Percentiles rank a stretch among this genome's conserved stretches.
phyloP scores from a whole-genome alignment of 805 yeast genomes.

The Monosporozyma unispora region DNA sequence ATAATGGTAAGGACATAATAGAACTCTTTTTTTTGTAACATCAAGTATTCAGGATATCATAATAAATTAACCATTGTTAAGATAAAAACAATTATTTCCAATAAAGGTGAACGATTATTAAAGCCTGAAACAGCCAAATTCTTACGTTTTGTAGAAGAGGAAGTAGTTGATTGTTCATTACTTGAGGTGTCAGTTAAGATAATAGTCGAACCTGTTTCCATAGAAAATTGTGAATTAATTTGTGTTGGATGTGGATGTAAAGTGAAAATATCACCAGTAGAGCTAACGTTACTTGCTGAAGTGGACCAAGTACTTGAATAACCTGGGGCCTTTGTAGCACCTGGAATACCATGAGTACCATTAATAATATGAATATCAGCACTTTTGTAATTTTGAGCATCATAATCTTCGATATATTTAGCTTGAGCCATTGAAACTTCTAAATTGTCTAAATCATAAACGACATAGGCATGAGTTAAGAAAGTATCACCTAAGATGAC shows the following conservation, averaged over 20 bases:
- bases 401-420: slow-evolving; percentile 12
- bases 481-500: slow-evolving; percentile 51
- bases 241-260: neutral
- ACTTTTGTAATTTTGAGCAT: neutral
- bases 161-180: neutral
- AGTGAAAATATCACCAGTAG: slow-evolving; percentile 26
- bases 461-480: slow-evolving; percentile 47
- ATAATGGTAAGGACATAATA: too few species aligned
- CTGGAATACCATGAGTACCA: slow-evolving; percentile 38
- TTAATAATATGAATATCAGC: slow-evolving; percentile 38
- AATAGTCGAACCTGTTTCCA: neutral
- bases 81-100: neutral
- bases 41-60: too few species aligned
- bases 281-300: slow-evolving; percentile 9
- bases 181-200: neutral
- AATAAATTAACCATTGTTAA: neutral
- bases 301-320: slow-evolving; percentile 38
- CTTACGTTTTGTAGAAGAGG: neutral
- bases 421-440: slow-evolving; percentile 45
- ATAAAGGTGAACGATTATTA: neutral
- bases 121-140: neutral
- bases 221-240: neutral
- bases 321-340: slow-evolving; percentile 39
- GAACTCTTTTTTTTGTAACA: too few species aligned
- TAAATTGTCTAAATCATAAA: slow-evolving; percentile 43